Evolutionary conservation across 2,329 filamentous ascomycete species (phyloP), one percentile per base, ranked within the genome.

Genomic region (Neoscytalidium dimidiatum): DNA sequence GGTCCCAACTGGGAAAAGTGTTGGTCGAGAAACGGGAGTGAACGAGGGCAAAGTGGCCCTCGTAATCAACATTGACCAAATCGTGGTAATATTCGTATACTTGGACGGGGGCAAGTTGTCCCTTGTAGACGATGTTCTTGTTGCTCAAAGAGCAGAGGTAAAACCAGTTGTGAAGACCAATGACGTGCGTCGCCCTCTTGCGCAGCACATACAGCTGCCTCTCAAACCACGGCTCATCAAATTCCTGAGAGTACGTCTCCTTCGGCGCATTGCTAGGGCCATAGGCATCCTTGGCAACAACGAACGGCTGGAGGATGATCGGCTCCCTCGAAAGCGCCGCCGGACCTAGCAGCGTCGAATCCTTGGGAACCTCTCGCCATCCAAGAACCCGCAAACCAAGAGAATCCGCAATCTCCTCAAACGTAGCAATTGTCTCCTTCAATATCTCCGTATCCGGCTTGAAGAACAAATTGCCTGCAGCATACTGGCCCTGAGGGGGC

Each of bases 41-140:
- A 44, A 98, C 94, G 66, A 98, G 85, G 66, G 94, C 95, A 79
- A 98, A 98, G 81, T 98, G 94, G 68, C 90, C 94, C 83, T 98
- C 92, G 79, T 96, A 98, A 78, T 98, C 94, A 70, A 96, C 94
- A 72, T 95, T 96, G 71, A 97, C 91, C 77, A 98, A 82, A 82
- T 98, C 94, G 79, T 97, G 92, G 81, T 96, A 98, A 83, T 98
- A 98, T 77, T 96, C 91, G 82, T 98, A 98, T 61, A 98, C 94
- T 83, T 98, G 94, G 31, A 94, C 88, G 26, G 94, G 94, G 49
- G 94, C 91, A 70, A 98, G 85, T 79, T 98, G 95, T 69, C 94
- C 94, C 86, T 98, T 98, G 86, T 98, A 98, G 67, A 98, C 92
- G 81, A 98, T 98, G 83, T 98, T 98, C 82, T 94, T 94, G 88